Percentiles rank a stretch among this genome's conserved stretches.
Evolutionary conservation across 148 eudicot genomes (phyloP).

Genomic region (Rhododendron ovatum): DNA sequence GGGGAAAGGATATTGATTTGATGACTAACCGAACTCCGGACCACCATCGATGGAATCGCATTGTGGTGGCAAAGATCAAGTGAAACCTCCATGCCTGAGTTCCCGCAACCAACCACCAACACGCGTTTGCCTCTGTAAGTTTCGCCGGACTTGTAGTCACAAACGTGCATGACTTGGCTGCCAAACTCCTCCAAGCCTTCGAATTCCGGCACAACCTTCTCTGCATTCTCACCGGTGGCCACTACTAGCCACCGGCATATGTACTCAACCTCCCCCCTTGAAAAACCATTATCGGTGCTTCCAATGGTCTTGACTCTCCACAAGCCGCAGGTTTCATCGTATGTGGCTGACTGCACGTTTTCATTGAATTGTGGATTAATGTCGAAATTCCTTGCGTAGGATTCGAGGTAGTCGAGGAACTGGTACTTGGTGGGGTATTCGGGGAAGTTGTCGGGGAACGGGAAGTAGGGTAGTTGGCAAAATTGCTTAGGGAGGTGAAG

Average conservation of each 20-base stretch:
- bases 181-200: constrained; percentile 69
- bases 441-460: constrained; percentile 61
- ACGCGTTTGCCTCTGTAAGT: constrained; percentile 52
- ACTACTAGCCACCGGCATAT: constrained; percentile 90
- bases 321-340: constrained; percentile 47
- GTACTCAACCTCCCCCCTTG: constrained; percentile 50
- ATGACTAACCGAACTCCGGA: constrained; percentile 68
- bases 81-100: constrained; percentile 96
- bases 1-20: background rate
- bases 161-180: constrained; percentile 68
- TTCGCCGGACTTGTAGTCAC: constrained; percentile 73
- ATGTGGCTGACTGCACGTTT: constrained; percentile 47
- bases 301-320: constrained; percentile 10
- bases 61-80: constrained; percentile 83
- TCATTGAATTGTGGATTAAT: constrained; percentile 49
- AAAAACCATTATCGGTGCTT: background rate
- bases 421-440: constrained; percentile 62
- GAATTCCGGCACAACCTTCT: constrained; percentile 81
- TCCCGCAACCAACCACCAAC: constrained; percentile 88
- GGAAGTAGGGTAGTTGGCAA: constrained; percentile 68
- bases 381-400: constrained; percentile 34
- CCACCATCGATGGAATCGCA: constrained; percentile 62
- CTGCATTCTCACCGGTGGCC: constrained; percentile 94
- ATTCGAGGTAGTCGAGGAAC: constrained; percentile 46
- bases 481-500: constrained; percentile 79